These are phyloP conservation scores for Fragaria nilgerrensis DNA, from an alignment of 306 rosid genomes.

Conservation along the genomic window DNA sequence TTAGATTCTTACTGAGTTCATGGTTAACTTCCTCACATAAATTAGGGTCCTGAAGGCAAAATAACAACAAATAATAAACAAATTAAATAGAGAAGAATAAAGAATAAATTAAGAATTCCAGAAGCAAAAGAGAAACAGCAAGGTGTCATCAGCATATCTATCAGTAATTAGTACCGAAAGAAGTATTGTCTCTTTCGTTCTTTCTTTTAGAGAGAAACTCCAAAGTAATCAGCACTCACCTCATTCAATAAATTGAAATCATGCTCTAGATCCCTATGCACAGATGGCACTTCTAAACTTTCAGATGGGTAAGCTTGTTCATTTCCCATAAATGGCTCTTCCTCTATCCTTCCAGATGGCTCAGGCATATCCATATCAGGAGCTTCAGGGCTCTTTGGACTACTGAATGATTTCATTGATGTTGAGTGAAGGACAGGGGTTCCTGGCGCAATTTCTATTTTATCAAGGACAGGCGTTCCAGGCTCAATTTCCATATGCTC, in stretches of 20 bases:
- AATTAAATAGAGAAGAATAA: neutral
- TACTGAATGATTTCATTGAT: constrained; percentile 30
- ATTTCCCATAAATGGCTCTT: constrained; percentile 22
- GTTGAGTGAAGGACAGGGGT: constrained; percentile 49
- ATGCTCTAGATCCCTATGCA: constrained; percentile 33
- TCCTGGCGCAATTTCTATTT: constrained; percentile 45
- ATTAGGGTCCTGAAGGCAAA: constrained; percentile 45
- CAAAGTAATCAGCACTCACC: constrained; percentile 39
- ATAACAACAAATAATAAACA: neutral
- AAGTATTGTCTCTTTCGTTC: neutral
- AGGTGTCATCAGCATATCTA: neutral
- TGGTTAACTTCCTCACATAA: constrained; percentile 32
- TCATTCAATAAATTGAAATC: constrained; percentile 36
- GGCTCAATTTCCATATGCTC: neutral
- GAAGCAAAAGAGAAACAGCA: constrained; percentile 7
- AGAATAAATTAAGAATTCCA: neutral
- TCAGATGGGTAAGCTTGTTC: constrained; percentile 25
- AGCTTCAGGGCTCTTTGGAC: constrained; percentile 38
- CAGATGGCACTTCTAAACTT: constrained; percentile 15
- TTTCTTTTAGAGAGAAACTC: constrained; percentile 12
- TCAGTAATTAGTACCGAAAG: neutral
- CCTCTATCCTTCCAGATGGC: neutral
- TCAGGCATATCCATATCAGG: constrained; percentile 30
- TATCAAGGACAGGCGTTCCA: neutral
- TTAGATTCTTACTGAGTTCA: constrained; percentile 44